phyloP scores from a whole-genome alignment of 805 yeast genomes.

The Diddensiella transvaalensis region DNA sequence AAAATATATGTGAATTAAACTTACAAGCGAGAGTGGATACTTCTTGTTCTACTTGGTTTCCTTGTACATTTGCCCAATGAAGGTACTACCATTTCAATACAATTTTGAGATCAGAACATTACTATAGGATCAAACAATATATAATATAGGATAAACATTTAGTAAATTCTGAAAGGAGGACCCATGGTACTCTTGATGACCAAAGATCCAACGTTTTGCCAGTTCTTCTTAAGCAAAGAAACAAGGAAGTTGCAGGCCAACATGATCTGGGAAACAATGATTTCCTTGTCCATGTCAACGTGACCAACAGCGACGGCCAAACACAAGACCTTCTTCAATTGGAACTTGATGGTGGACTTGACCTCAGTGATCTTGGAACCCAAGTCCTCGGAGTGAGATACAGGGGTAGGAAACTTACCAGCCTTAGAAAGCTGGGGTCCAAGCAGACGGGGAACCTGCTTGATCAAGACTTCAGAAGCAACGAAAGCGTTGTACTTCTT shows the following conservation, averaged over 20 bases:
- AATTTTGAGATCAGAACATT: no score
- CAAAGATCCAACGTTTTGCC: conserved; percentile 99
- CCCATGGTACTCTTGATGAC: conserved; percentile 99
- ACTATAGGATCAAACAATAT: no score
- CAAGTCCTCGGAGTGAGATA: conserved; percentile 98
- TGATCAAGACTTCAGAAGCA: conserved; percentile 98
- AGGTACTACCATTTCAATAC: no score
- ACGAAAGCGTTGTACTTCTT: conserved; percentile 99
- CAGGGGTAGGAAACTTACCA: conserved; percentile 99
- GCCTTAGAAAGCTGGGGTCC: conserved; percentile 99
- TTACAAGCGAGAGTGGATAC: no score
- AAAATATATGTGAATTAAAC: no score
- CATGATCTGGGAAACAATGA: conserved; percentile 95
- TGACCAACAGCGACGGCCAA: conserved; percentile 99
- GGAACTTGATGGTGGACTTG: conserved; percentile 99
- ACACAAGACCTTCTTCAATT: conserved; percentile 99
- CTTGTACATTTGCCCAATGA: no score
- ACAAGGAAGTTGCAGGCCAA: conserved; percentile 99
- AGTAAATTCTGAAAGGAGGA: conserved; percentile 99
- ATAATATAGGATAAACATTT: conserved; percentile 38
- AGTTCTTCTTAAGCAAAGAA: conserved; percentile 99
- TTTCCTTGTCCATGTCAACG: conserved; percentile 99
- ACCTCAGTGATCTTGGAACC: conserved; percentile 95
- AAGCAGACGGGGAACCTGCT: conserved; percentile 99
- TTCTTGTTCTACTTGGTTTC: no score